Conservation (phyloP, 345 rosid genomes). For the Salix caprea region DNA sequence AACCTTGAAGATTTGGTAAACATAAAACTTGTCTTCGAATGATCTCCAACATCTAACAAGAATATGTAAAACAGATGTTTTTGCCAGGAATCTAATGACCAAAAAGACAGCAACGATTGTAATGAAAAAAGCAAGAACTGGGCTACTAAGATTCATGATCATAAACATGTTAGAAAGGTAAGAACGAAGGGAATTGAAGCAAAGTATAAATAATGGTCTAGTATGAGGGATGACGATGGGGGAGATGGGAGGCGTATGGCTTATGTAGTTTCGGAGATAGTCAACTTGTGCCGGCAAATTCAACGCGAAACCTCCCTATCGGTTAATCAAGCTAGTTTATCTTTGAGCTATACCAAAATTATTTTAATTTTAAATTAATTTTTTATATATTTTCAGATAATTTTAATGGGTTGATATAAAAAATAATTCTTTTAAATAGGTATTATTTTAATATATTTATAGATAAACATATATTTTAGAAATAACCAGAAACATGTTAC, state of each 20-base stretch:
- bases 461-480: no score
- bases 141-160: conserved; percentile 1
- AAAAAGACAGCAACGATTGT: not conserved
- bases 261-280: not conserved
- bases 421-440: no score
- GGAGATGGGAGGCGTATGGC: not conserved
- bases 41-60: conserved; percentile 6
- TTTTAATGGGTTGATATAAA: no score
- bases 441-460: no score
- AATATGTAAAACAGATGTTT: conserved; percentile 18
- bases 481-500: no score
- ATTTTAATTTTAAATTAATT: no score
- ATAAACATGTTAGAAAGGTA: not conserved
- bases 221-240: not conserved
- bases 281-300: not conserved
- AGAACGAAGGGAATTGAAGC: not conserved
- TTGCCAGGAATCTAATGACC: conserved; percentile 1
- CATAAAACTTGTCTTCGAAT: conserved; percentile 15
- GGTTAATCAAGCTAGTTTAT: no score
- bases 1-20: conserved; percentile 17
- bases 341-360: no score
- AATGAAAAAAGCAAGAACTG: not conserved
- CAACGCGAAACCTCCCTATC: no score
- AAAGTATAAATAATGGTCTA: not conserved
- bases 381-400: no score